A percentile compares a stretch with the other conserved stretches of the same genome.
These are phyloP conservation scores for Penicillium odoratum DNA, from an alignment of 495 filamentous ascomycete genomes.

Conservation along the genomic window DNA sequence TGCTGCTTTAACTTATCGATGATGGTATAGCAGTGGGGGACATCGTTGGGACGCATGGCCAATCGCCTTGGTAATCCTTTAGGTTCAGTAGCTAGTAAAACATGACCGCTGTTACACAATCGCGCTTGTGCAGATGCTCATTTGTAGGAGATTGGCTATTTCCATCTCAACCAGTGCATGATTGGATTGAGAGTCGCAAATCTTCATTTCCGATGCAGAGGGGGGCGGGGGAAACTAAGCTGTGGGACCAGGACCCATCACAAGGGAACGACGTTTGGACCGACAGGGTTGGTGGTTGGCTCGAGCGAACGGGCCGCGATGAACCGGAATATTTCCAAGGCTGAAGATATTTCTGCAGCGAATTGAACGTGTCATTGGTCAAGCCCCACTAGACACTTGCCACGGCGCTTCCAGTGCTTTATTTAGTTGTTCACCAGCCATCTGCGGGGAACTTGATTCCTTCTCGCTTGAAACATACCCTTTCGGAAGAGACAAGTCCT, in stretches of 20 bases:
- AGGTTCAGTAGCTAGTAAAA: background rate
- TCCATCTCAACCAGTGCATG: background rate
- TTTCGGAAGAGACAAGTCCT: background rate
- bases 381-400: constrained; percentile 11
- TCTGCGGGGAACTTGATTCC: constrained; percentile 1
- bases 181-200: background rate
- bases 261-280: constrained; percentile 8
- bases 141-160: background rate
- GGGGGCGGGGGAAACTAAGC: background rate
- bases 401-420: constrained; percentile 22
- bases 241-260: constrained; percentile 13
- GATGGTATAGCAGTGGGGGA: background rate
- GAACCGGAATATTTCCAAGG: constrained; percentile 1
- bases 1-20: background rate
- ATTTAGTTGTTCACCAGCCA: constrained; percentile 11
- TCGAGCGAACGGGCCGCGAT: constrained; percentile 20
- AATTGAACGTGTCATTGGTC: constrained; percentile 2
- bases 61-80: background rate
- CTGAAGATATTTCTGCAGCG: constrained; percentile 3
- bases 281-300: constrained; percentile 12
- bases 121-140: background rate
- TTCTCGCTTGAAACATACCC: constrained; percentile 1
- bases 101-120: constrained; percentile 4
- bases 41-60: background rate
- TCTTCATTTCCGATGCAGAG: constrained; percentile 1